Evolutionary conservation across 202 grass and related monocot genomes (phyloP), one percentile per base, ranked within the genome.

Genomic region (Bolboschoenoplectus hybrid): DNA sequence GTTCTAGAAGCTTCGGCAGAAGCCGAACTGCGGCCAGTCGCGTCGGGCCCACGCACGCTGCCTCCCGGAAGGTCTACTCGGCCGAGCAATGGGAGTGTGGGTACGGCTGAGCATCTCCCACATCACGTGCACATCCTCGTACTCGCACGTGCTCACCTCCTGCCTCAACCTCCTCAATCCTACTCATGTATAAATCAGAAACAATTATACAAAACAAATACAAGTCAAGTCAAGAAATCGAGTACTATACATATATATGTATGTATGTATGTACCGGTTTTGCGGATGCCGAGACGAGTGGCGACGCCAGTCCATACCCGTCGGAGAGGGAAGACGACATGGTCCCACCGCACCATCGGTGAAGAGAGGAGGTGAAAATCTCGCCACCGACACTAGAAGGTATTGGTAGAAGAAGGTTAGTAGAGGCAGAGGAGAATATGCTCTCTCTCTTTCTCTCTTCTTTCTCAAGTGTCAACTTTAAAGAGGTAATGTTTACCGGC

Each of bases 141-240:
- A 98, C 86, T 96, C 97, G 89, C 97, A 98, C 88, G 97, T 94
- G 90, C 92, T 95, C 86, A 98, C 93, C 89, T 98, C 97, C 82
- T 94, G 90, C 92, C 93, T 86, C 63, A 98, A 90, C 71, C 93
- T 88, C 89, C 88, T 91, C 89, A 98, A 83, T 82, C 97, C 97
- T 98, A 81, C 68, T 14, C 83, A 73, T 66, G 0, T 69, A 35
- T 10, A 60, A 41, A 79, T 58, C 67, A 74, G 41, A 74, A 52
- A 6, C 60, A 74, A 82, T 67, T 64, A 80, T 5, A 11, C 9
- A 65, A 57, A 74, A 58, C 14, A 32, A 66, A 26, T 6, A 5
- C 17, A 51, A 58, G 38, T 50, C 43, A 10, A 13, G 63, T 63
- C 26, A 46, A n/a, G 19, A 41, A 26, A 19, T 26, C 26, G 26